Percentiles rank a stretch among this genome's conserved stretches.
These are phyloP conservation scores for Zanthoxylum bungeanum DNA, from an alignment of 345 rosid species.

Conservation along the genomic window DNA sequence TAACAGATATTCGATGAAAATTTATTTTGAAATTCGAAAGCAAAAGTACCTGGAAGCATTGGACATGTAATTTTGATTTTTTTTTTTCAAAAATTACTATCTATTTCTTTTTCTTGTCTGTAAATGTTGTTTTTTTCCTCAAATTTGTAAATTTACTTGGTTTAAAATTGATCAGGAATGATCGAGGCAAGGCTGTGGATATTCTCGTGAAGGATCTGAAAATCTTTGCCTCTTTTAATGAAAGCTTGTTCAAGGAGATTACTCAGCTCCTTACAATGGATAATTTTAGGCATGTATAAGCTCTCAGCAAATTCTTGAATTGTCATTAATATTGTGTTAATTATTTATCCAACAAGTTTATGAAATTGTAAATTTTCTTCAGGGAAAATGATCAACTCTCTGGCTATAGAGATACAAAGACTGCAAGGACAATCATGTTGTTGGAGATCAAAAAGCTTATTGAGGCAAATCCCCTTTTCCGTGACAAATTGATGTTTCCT, in stretches of 20 bases:
- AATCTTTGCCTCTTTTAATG: conserved; percentile 20
- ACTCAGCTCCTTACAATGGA: conserved; percentile 34
- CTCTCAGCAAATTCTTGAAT: background rate
- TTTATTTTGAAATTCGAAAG: conserved; percentile 34
- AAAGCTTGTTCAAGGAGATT: conserved; percentile 33
- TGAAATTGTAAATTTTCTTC: conserved; percentile 11
- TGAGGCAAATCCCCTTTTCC: conserved; percentile 41
- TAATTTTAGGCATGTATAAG: conserved; percentile 29
- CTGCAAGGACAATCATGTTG: no score
- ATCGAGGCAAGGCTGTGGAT: conserved; percentile 32
- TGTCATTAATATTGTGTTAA: background rate
- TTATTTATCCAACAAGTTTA: background rate
- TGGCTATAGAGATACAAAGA: conserved; percentile 33
- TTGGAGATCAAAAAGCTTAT: conserved; percentile 36
- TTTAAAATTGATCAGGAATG: conserved; percentile 14
- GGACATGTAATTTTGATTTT: conserved; percentile 24
- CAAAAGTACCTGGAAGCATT: conserved; percentile 37
- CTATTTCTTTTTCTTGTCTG: background rate
- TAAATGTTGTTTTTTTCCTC: background rate
- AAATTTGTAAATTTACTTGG: background rate
- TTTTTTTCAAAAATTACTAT: background rate
- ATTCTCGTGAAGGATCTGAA: conserved; percentile 40
- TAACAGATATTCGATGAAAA: conserved; percentile 32
- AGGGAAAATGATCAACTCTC: conserved; percentile 47
- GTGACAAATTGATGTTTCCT: conserved; percentile 40